Evolutionary conservation across 371 early-diverging fungal species (phyloP).

Genomic region (Mucor saturninus): DNA sequence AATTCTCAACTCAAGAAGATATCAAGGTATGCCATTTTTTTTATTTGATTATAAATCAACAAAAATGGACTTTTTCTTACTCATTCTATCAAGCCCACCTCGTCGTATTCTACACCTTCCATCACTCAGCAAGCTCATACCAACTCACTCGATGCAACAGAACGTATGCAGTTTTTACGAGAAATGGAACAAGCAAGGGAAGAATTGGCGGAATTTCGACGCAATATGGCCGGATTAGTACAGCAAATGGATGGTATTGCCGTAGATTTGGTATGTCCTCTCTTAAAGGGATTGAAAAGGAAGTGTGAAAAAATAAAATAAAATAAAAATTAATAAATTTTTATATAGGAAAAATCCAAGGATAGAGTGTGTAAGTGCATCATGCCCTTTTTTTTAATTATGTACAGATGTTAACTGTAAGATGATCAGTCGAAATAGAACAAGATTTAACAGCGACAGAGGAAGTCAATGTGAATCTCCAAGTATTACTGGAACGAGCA

Average conservation of each 20-base stretch:
- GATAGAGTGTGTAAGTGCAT: constrained; percentile 40
- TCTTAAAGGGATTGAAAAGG: too few relatives aligned
- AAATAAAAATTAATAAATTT: background rate
- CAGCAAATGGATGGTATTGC: constrained; percentile 65
- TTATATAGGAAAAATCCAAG: constrained; percentile 38
- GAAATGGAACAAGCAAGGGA: constrained; percentile 56
- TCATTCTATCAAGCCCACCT: constrained; percentile 12
- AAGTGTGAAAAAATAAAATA: background rate
- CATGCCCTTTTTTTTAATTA: background rate
- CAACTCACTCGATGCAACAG: constrained; percentile 19
- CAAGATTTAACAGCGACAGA: constrained; percentile 60
- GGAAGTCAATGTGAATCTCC: constrained; percentile 65
- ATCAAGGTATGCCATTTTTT: background rate
- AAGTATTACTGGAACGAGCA: constrained; percentile 58
- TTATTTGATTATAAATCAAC: background rate
- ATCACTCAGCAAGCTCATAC: constrained; percentile 10
- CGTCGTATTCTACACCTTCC: constrained; percentile 27
- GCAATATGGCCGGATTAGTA: constrained; percentile 57
- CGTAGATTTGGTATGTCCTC: constrained; percentile 51
- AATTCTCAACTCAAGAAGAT: constrained; percentile 7
- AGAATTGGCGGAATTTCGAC: constrained; percentile 56
- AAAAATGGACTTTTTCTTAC: background rate
- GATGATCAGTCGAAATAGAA: constrained; percentile 57
- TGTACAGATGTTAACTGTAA: too few relatives aligned
- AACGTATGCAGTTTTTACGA: constrained; percentile 32